Conservation (phyloP, 441 rosid genomes). For the Viola pubescens region DNA sequence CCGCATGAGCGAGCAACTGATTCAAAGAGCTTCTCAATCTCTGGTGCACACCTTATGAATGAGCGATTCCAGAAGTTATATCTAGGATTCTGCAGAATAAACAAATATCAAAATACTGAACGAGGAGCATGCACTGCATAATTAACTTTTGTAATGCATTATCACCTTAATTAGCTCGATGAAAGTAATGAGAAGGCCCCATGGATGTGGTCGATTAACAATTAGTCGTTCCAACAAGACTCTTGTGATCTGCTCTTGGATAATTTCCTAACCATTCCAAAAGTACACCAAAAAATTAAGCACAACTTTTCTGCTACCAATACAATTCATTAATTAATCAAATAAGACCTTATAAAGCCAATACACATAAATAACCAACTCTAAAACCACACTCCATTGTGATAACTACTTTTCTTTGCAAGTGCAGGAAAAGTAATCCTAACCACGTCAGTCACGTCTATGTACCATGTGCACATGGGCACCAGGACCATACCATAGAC, state of each 20-base stretch:
- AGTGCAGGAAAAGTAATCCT: no score
- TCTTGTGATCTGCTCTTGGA: conserved; percentile 97
- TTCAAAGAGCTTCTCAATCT: conserved; percentile 97
- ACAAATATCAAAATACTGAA: background rate
- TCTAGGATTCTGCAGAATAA: conserved; percentile 65
- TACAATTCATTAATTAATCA: background rate
- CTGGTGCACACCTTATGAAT: conserved; percentile 93
- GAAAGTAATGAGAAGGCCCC: conserved; percentile 98
- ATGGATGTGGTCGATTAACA: conserved; percentile 94
- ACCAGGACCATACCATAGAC: no score
- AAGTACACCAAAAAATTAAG: background rate
- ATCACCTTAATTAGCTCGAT: conserved; percentile 94
- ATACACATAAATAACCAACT: background rate
- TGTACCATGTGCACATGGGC: no score
- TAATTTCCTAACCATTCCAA: conserved; percentile 53
- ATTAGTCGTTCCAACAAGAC: conserved; percentile 91
- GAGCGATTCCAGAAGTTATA: conserved; percentile 91
- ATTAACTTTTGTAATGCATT: background rate
- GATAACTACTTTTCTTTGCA: no score
- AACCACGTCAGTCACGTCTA: no score
- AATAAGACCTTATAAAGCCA: background rate
- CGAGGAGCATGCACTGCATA: background rate
- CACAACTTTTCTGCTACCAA: background rate
- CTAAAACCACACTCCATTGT: no score
- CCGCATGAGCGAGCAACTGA: conserved; percentile 94